These are phyloP conservation scores for Glycine tomentella DNA, from an alignment of 306 rosid genomes.

Conservation along the genomic window DNA sequence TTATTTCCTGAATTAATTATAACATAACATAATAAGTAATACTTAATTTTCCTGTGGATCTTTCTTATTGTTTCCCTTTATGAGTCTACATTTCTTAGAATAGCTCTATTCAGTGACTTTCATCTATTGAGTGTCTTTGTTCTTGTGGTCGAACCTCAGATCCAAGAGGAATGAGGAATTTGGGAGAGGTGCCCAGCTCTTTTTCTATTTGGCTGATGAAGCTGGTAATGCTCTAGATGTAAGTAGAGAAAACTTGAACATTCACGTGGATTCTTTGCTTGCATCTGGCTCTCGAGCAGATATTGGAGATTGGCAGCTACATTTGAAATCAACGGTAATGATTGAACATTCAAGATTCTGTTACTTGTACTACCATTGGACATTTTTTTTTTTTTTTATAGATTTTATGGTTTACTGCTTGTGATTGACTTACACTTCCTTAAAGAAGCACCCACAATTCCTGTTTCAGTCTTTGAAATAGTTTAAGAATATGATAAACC, in stretches of 20 bases:
- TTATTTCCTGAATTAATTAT: background rate
- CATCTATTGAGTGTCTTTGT: conserved; percentile 23
- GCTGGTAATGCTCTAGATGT: conserved; percentile 67
- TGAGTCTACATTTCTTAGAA: conserved; percentile 10
- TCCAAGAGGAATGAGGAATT: conserved; percentile 60
- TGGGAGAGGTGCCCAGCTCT: conserved; percentile 67
- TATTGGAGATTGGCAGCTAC: conserved; percentile 94
- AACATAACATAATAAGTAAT: background rate
- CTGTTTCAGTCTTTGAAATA: conserved; percentile 29
- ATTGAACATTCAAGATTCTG: conserved; percentile 33
- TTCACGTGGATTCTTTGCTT: conserved; percentile 64
- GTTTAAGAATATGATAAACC: conserved; percentile 34
- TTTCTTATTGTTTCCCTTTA: background rate
- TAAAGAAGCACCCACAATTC: conserved; percentile 8
- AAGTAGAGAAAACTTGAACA: conserved; percentile 59
- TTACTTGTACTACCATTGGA: conserved; percentile 16
- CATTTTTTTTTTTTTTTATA: conserved; percentile 10
- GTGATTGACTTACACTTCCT: conserved; percentile 10
- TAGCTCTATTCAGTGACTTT: conserved; percentile 1
- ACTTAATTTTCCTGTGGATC: background rate
- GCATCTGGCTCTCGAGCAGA: conserved; percentile 82
- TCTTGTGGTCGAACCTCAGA: conserved; percentile 61
- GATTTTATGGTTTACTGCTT: conserved; percentile 37
- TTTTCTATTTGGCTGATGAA: conserved; percentile 97
- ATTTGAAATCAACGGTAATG: conserved; percentile 86